Evolutionary conservation across 768 basidiomycete genomes (phyloP), one percentile per base, ranked within the genome.

Genomic region (Mycena sanguinolenta): DNA sequence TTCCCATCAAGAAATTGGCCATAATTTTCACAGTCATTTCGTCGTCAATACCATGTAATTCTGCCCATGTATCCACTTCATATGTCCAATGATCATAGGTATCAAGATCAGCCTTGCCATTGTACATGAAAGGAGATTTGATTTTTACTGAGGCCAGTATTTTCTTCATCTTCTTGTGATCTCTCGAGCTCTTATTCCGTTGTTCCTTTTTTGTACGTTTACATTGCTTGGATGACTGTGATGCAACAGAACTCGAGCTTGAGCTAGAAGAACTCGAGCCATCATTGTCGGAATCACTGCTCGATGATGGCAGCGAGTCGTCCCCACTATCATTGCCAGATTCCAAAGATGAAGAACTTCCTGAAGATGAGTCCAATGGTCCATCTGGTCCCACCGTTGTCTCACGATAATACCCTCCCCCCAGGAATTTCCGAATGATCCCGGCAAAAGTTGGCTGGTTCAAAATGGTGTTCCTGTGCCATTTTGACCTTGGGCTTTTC

Each of bases 51-150:
- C n/a, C n/a, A n/a, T n/a, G n/a, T n/a, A 65, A 55, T 23, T 73
- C 69, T 0, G 42, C 23, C 74, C 74, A 75, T 7, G 62, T 73
- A 42, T 73, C 70, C 2, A 73, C n/a, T 17, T 69, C 68, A 34
- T 69, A 69, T 4, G 57, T 69, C 68, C 68, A 64, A 10, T 69
- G 62, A 17, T 76, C 75, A 44, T 69, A 76, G 1, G 44, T 2
- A 44, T 76, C 75, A 0, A 76, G 58, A 27, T 76, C 72, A 0
- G 70, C 27, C 30, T 49, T 68, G 1, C 75, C 75, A 25, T 73
- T 58, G 52, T 63, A 75, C n/a, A 55, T 42, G 13, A 73, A 63
- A 4, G 73, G 74, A 6, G 62, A 5, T 19, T 70, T 72, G 36
- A 71, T 36, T 27, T 75, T 74, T 0, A 75, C 49, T 5, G 69